phyloP scores from a whole-genome alignment of 441 rosid genomes.

The Caryocar brasiliense region DNA sequence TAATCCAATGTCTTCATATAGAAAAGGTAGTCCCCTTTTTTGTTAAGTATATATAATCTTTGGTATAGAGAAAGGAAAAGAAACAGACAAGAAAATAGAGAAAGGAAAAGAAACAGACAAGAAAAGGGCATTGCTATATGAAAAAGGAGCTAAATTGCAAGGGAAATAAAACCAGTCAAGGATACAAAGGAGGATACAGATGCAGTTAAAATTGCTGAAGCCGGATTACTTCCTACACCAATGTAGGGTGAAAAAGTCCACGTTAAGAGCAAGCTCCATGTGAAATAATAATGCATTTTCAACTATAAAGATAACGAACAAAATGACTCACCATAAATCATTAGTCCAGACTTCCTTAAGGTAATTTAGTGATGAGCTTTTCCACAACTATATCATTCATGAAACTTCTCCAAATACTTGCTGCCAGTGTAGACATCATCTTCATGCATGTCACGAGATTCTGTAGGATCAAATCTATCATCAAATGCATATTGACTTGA shows the following conservation, averaged over 20 bases:
- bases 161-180: conserved; percentile 29
- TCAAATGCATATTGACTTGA: conserved; percentile 33
- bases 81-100: neutral
- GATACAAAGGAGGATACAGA: conserved; percentile 93
- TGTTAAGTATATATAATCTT: no score
- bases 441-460: conserved; percentile 24
- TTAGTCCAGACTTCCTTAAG: conserved; percentile 2
- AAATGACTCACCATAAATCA: conserved; percentile 22
- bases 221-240: conserved; percentile 64
- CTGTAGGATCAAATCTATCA: conserved; percentile 73
- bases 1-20: no score
- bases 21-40: no score
- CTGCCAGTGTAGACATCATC: conserved; percentile 15
- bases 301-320: neutral
- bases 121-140: neutral
- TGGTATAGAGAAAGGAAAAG: no score
- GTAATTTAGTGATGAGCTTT: conserved; percentile 4
- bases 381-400: conserved; percentile 10
- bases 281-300: neutral
- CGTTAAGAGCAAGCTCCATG: neutral
- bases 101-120: neutral
- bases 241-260: conserved; percentile 20
- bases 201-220: conserved; percentile 42
- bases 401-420: conserved; percentile 9
- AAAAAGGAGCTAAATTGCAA: conserved; percentile 2